phyloP scores from a whole-genome alignment of 768 basidiomycete genomes.

The Termitomyces sp. region DNA sequence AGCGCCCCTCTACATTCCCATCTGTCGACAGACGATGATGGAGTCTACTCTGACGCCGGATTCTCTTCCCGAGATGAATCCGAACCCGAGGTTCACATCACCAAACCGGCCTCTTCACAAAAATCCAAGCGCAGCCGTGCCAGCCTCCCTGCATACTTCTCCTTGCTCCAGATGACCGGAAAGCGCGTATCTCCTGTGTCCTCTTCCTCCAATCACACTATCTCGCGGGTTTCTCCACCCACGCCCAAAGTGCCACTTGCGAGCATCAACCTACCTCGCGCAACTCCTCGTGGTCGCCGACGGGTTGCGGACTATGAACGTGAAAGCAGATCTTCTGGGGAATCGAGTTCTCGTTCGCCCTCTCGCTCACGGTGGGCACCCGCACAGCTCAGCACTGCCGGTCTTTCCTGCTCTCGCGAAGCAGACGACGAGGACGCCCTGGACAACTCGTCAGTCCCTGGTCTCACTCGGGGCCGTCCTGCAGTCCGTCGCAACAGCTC shows the following conservation, averaged over 20 bases:
- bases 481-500: slow-evolving; percentile 54
- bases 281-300: slow-evolving; percentile 54
- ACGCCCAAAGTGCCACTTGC: slow-evolving; percentile 51
- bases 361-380: slow-evolving; percentile 31
- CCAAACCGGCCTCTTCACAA: slow-evolving; percentile 28
- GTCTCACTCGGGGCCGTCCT: slow-evolving; percentile 45
- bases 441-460: slow-evolving; percentile 43
- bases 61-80: slow-evolving; percentile 35
- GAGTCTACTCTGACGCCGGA: slow-evolving; percentile 37
- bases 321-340: slow-evolving; percentile 27
- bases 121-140: slow-evolving; percentile 63
- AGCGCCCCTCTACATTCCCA: slow-evolving; percentile 39
- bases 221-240: slow-evolving; percentile 52
- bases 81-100: slow-evolving; percentile 27
- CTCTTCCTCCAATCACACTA: slow-evolving; percentile 44
- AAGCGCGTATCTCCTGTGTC: slow-evolving; percentile 39
- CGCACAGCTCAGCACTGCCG: slow-evolving; percentile 5
- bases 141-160: slow-evolving; percentile 74
- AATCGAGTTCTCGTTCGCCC: slow-evolving; percentile 34
- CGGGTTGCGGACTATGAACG: slow-evolving; percentile 32
- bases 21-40: slow-evolving; percentile 44
- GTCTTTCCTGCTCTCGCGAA: slow-evolving; percentile 15
- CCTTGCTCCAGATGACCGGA: slow-evolving; percentile 54
- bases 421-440: slow-evolving; percentile 39
- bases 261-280: slow-evolving; percentile 26